Base-by-base conservation (phyloP, 2,329 filamentous ascomycete species). In the Periconia macrospinosa region DNA sequence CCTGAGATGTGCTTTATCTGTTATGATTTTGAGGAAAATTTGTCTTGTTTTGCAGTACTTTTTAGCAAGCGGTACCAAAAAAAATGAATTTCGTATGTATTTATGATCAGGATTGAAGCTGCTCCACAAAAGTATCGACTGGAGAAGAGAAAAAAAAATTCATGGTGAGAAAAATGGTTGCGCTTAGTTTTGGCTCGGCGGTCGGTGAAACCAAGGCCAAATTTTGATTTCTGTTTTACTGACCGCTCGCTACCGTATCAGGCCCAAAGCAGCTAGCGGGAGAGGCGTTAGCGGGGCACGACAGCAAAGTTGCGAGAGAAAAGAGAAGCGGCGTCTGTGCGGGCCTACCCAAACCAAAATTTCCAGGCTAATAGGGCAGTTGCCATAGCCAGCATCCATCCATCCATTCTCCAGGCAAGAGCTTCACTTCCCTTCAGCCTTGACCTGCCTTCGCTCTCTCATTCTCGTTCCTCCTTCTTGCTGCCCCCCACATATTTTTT, bases 271-370 rank as follows among this genome's bases (percentile, higher is more conserved):
- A 23, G 49, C 48, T 51, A 40, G 33, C 33, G 6, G 11, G 11
- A 27, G 44, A 19, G 14, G 19, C 37, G 14, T n/a, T 44, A 33
- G 45, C 44, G 52, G 52, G 54, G 62, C 54, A 57, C 59, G 57
- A 33, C 8, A 33, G 13, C 30, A 13, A 33, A 13, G 30, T 7
- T 8, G 30, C 8, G 30, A 33, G 7, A 13, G 13, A 33, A 37
- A n/a, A 37, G 11, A 13, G 11, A 13, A 13, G 15, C 11, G 11
- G 33, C 48, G 60, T 58, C 58, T 55, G 61, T 65, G 62, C 61
- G 45, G 41, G 41, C 43, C 50, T 58, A 58, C 53, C 58, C 55
- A 56, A 60, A 54, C 60, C 58, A 63, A 68, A 70, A 69, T 69
- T 68, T 69, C 63, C 60, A 49, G 57, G 55, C 19, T 37, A 37